Conservation (phyloP, 306 rosid species). For the Malus asiatica region DNA sequence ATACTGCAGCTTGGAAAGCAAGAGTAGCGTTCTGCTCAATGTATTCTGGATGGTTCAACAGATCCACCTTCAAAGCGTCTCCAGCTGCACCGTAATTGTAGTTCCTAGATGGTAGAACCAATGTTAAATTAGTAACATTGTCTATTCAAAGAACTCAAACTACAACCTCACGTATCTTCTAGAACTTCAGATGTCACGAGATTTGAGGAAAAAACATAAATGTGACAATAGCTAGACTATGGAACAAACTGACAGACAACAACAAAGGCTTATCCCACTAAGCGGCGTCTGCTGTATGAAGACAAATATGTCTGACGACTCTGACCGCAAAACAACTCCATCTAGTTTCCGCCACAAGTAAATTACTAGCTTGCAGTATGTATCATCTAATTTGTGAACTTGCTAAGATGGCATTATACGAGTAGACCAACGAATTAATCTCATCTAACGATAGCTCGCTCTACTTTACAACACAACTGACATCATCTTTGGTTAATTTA, state of each 20-base stretch:
- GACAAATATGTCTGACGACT: neutral
- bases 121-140: neutral
- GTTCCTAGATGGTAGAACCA: conserved; percentile 53
- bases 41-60: conserved; percentile 82
- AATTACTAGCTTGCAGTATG: neutral
- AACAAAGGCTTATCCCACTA: too few species aligned
- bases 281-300: too few species aligned
- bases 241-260: neutral
- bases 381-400: neutral
- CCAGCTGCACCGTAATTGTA: conserved; percentile 80
- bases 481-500: neutral
- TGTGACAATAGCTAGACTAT: neutral
- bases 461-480: neutral
- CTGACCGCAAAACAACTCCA: neutral
- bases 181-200: neutral
- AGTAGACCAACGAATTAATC: neutral
- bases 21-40: conserved; percentile 93
- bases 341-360: neutral
- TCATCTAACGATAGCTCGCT: neutral
- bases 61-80: conserved; percentile 59
- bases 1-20: conserved; percentile 85
- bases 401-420: neutral
- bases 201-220: too few species aligned
- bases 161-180: neutral
- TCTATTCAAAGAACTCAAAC: neutral